Evolutionary conservation across 768 basidiomycete species (phyloP).

Genomic region (Kwoniella shandongensis): DNA sequence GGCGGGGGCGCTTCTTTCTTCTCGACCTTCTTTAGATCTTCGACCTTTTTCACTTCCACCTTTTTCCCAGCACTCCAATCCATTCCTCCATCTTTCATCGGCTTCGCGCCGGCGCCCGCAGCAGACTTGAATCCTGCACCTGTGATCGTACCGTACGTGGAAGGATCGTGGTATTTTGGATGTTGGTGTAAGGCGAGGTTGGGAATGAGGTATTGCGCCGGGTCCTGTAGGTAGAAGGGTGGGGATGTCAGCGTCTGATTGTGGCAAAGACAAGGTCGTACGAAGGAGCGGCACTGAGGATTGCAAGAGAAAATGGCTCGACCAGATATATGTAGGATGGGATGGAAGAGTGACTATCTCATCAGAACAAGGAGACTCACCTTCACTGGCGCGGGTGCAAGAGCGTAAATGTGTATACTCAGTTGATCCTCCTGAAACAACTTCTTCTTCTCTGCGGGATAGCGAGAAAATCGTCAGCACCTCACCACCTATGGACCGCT

Average conservation of each 20-base stretch:
- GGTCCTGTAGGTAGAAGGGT: slow-evolving; percentile 26
- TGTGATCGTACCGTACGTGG: slow-evolving; percentile 40
- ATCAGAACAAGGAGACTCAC: slow-evolving; percentile 21
- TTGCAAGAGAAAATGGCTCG: too few relatives aligned
- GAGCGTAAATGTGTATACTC: slow-evolving; percentile 39
- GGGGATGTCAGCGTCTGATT: neutral
- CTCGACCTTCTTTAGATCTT: slow-evolving; percentile 6
- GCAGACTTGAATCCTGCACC: slow-evolving; percentile 29
- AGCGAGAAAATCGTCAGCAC: neutral
- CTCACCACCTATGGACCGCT: too few relatives aligned
- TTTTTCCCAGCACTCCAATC: slow-evolving; percentile 23
- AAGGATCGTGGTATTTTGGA: slow-evolving; percentile 27
- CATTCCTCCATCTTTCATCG: slow-evolving; percentile 45
- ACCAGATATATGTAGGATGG: too few relatives aligned
- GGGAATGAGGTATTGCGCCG: slow-evolving; percentile 40
- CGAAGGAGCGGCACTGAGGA: too few relatives aligned
- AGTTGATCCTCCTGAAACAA: slow-evolving; percentile 34
- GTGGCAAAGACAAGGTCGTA: too few relatives aligned
- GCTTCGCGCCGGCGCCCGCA: slow-evolving; percentile 8
- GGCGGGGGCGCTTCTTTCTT: slow-evolving; percentile 1
- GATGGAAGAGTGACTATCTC: too few relatives aligned
- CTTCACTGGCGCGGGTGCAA: slow-evolving; percentile 34
- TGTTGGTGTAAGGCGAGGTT: slow-evolving; percentile 26
- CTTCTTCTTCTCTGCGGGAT: slow-evolving; percentile 32
- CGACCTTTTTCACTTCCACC: slow-evolving; percentile 20